phyloP scores from a whole-genome alignment of 129 eudicot species.

The Flaveria brownii region DNA sequence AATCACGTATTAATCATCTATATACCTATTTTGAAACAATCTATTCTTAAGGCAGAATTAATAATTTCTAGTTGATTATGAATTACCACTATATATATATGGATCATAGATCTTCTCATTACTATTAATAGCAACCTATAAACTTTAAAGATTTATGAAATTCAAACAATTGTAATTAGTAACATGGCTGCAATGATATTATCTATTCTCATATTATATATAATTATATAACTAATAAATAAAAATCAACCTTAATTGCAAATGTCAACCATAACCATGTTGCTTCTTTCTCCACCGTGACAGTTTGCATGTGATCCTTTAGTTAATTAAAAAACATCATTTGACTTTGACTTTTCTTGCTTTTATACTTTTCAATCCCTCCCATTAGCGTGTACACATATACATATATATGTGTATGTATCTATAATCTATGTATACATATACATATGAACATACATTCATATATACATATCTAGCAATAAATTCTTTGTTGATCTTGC shows the following conservation, averaged over 20 bases:
- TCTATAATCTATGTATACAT: neutral
- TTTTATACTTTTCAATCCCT: slow-evolving; percentile 6
- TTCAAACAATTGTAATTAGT: neutral
- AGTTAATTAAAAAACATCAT: neutral
- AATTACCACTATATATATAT: neutral
- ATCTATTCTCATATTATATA: neutral
- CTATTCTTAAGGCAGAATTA: neutral
- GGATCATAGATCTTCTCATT: neutral
- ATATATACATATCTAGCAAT: slow-evolving; percentile 14
- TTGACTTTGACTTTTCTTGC: slow-evolving; percentile 35
- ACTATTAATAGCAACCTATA: neutral
- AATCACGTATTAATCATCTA: neutral
- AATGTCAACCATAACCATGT: slow-evolving; percentile 19
- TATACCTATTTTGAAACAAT: neutral
- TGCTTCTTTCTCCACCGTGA: slow-evolving; percentile 22
- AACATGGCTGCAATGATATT: neutral
- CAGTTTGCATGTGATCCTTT: slow-evolving; percentile 21
- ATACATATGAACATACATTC: slow-evolving; percentile 10
- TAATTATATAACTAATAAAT: neutral
- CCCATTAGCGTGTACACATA: slow-evolving; percentile 9
- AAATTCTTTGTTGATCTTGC: neutral
- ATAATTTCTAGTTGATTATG: neutral
- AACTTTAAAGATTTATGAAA: too few relatives aligned
- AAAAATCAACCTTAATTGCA: neutral
- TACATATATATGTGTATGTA: neutral